Base-by-base conservation (phyloP, 805 yeast species). In the Saccharomycopsis olivae region DNA sequence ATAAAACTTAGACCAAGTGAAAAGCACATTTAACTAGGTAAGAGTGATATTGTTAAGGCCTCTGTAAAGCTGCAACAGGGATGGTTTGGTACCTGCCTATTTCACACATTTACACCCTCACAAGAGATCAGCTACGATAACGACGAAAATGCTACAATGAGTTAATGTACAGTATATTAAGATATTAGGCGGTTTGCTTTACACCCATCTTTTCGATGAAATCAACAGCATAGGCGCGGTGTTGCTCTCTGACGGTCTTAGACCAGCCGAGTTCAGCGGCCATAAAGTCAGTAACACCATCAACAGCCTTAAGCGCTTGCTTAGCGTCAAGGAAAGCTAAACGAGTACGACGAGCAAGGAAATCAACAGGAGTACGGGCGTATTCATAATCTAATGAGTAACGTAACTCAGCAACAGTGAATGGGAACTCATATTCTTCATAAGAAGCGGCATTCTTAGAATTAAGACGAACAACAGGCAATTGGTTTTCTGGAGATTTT, bases 291-390 rank as follows among this genome's bases (percentile, higher is more conserved):
- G 83, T 87, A 29, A 89, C 94, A 47, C 79, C 81, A 47, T 86
- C 94, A 41, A 88, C 77, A 13, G 94, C 82, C 38, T 64, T 68
- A 48, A 77, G 63, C 11, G 96, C 95, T 49, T 81, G 86, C 58
- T 75, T 75, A 31, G 92, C 84, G 62, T 88, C 88, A 57, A 88
- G 68, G 66, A 87, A 89, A 2, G 95, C 95, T 57, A 85, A 75
- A 62, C 97, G 77, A 39, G 89, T 78, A 69, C 97, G 80, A 69
- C 96, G 81, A 41, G 94, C 85, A 49, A 88, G 68, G 68, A 88
- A 86, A 61, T 88, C 97, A 42, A 79, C 65, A 35, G 95, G 94
- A 10, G 88, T 82, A 64, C 94, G 73, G 32, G 85, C 75, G 59
- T 86, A 85, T 65, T 88, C 97, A 61, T 84, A 73, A 47, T 73